Conservation (phyloP, 1,284 basidiomycete species). For the Cutaneotrichosporon cyanovorans region DNA sequence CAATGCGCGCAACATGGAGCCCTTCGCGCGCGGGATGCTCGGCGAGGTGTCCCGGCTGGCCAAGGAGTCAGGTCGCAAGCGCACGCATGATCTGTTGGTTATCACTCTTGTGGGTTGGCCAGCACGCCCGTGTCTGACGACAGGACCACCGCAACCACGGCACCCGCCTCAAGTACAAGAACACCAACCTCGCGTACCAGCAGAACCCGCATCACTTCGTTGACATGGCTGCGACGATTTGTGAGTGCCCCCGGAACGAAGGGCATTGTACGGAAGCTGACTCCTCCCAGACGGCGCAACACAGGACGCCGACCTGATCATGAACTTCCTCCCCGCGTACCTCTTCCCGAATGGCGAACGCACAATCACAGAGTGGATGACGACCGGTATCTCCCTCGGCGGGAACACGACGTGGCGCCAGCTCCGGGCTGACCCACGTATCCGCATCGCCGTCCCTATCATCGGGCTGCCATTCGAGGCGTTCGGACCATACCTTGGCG, state of each 20-base stretch:
- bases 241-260: slow-evolving; percentile 22
- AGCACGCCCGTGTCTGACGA: too few species aligned
- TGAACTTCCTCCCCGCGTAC: slow-evolving; percentile 70
- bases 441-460: slow-evolving; percentile 63
- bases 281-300: slow-evolving; percentile 54
- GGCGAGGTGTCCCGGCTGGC: slow-evolving; percentile 19
- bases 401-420: slow-evolving; percentile 47
- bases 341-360: slow-evolving; percentile 66
- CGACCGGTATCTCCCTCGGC: slow-evolving; percentile 51
- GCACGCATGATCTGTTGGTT: slow-evolving; percentile 35
- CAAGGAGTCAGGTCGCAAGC: slow-evolving; percentile 8
- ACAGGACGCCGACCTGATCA: slow-evolving; percentile 67
- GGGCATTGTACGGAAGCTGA: neutral
- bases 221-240: slow-evolving; percentile 67
- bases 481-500: slow-evolving; percentile 51
- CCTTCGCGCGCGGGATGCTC: slow-evolving; percentile 33
- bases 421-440: slow-evolving; percentile 56
- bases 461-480: slow-evolving; percentile 70
- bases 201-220: slow-evolving; percentile 58
- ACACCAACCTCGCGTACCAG: slow-evolving; percentile 56
- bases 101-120: slow-evolving; percentile 35
- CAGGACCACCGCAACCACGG: slow-evolving; percentile 78
- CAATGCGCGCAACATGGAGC: slow-evolving; percentile 31
- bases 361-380: slow-evolving; percentile 59
- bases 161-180: slow-evolving; percentile 50